Evolutionary conservation across 1,284 basidiomycete genomes (phyloP).

Genomic region (Crucibulum cyathiforme): DNA sequence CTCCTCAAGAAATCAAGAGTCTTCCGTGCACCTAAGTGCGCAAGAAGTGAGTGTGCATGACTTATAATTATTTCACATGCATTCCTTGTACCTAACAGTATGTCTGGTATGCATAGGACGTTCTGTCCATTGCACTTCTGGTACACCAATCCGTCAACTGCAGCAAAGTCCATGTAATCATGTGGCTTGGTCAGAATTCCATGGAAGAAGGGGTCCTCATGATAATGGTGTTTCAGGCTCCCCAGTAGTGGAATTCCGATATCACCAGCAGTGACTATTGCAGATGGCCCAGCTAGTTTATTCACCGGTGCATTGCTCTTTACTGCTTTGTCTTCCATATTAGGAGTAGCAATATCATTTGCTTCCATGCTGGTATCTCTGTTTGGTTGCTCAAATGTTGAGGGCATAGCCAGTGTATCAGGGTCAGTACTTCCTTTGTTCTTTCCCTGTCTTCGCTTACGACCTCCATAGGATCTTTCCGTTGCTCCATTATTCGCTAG

Average conservation of each 20-base stretch:
- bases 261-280: neutral
- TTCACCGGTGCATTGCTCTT: too few relatives aligned
- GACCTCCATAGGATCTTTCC: too few relatives aligned
- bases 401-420: too few relatives aligned
- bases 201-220: neutral
- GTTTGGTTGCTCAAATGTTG: too few relatives aligned
- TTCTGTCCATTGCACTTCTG: neutral
- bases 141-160: neutral
- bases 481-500: too few relatives aligned
- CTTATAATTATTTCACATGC: neutral
- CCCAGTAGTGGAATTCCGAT: neutral
- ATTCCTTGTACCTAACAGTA: neutral
- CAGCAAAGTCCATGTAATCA: neutral
- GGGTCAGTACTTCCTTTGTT: too few relatives aligned
- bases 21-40: neutral
- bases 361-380: too few relatives aligned
- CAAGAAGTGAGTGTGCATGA: neutral
- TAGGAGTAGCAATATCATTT: too few relatives aligned
- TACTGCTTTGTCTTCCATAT: too few relatives aligned
- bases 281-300: neutral
- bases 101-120: neutral
- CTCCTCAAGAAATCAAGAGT: too few relatives aligned
- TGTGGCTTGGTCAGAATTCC: neutral
- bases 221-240: neutral
- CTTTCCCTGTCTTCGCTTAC: too few relatives aligned